Conservation (phyloP, 2,329 filamentous ascomycete species). For the Ceratocystis lukuohia region DNA sequence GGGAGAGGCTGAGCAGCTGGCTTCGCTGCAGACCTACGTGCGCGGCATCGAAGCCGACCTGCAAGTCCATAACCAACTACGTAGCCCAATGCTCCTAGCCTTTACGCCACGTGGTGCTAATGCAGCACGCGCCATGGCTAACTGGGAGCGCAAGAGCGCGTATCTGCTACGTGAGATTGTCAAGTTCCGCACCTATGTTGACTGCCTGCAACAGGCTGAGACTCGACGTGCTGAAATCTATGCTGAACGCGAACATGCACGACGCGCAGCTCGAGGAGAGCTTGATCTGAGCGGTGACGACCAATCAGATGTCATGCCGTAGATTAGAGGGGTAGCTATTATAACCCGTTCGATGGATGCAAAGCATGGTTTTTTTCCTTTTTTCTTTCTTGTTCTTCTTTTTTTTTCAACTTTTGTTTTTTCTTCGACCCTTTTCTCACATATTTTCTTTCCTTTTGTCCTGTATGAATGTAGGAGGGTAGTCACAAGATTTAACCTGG, state of each 20-base stretch:
- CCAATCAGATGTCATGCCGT: slow-evolving; percentile 4
- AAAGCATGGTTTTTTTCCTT: no score
- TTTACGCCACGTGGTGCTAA: slow-evolving; percentile 79
- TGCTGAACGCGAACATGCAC: slow-evolving; percentile 36
- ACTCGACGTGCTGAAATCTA: slow-evolving; percentile 59
- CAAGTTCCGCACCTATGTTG: slow-evolving; percentile 92
- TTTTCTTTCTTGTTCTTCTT: not conserved
- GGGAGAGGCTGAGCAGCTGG: slow-evolving; percentile 67
- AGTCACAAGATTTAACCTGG: not conserved
- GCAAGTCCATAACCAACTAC: slow-evolving; percentile 73
- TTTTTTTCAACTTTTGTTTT: not conserved
- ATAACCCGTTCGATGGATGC: not conserved
- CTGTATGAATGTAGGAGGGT: not conserved
- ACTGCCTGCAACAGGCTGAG: slow-evolving; percentile 62
- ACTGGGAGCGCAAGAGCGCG: slow-evolving; percentile 93
- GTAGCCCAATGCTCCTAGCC: slow-evolving; percentile 74
- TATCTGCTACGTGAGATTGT: slow-evolving; percentile 89
- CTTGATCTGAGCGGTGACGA: slow-evolving; percentile 17
- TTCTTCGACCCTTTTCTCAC: not conserved
- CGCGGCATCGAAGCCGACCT: slow-evolving; percentile 75
- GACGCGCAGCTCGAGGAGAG: slow-evolving; percentile 20
- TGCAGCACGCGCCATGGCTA: slow-evolving; percentile 70
- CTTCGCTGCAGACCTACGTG: slow-evolving; percentile 63
- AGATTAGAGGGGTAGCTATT: not conserved
- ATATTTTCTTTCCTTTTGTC: not conserved